Percentiles rank a stretch among this genome's conserved stretches.
phyloP scores from a whole-genome alignment of 257 asterid genomes.

The Petunia secreta region DNA sequence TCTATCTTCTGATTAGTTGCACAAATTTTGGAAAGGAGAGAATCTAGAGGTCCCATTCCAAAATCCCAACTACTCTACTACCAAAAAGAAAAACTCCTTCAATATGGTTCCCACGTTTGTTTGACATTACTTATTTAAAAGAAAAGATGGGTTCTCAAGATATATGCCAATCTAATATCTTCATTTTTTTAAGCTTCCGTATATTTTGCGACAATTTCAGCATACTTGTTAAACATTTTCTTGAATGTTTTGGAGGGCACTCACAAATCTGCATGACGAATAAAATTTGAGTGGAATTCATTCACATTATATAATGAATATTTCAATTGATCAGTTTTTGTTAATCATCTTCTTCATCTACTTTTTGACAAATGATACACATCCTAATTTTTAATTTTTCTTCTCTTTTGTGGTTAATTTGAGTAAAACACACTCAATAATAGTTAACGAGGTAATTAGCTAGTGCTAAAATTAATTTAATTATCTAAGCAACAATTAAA shows the following conservation, averaged over 20 bases:
- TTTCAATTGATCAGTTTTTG: not conserved
- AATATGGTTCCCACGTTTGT: no score
- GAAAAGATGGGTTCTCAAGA: no score
- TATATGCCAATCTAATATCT: no score
- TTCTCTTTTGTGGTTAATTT: conserved; percentile 33
- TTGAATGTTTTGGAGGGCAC: conserved; percentile 8
- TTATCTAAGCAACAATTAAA: conserved; percentile 29
- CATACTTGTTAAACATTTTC: not conserved
- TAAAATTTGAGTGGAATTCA: conserved; percentile 27
- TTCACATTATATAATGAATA: conserved; percentile 22
- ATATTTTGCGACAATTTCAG: not conserved
- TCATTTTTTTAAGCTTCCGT: no score
- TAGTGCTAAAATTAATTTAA: not conserved
- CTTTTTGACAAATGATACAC: conserved; percentile 44
- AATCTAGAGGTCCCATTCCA: no score
- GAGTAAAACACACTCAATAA: conserved; percentile 16
- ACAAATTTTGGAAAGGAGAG: no score
- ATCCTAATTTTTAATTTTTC: conserved; percentile 48
- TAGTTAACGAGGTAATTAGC: not conserved
- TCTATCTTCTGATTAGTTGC: no score
- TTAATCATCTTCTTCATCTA: conserved; percentile 29
- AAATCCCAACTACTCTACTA: no score
- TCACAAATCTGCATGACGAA: conserved; percentile 31
- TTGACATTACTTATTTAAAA: no score
- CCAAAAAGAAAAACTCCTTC: no score